These are phyloP conservation scores for Geoglossum glabrum DNA, from an alignment of 495 filamentous ascomycete genomes.

Conservation along the genomic window DNA sequence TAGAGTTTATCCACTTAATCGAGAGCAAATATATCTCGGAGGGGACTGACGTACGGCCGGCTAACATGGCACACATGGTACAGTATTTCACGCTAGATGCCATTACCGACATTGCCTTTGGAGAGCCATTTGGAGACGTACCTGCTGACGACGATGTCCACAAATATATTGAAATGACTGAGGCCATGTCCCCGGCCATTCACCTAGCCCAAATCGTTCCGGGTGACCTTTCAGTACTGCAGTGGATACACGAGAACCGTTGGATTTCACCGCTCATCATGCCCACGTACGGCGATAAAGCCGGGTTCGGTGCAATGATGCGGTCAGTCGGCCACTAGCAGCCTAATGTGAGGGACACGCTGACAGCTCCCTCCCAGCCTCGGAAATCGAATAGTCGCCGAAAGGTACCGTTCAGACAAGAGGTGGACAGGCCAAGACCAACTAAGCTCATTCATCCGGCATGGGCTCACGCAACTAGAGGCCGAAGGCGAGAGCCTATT, in stretches of 20 bases:
- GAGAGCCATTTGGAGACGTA: background rate
- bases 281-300: background rate
- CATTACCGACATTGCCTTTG: background rate
- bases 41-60: background rate
- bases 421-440: conserved; percentile 6
- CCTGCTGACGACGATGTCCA: background rate
- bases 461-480: conserved; percentile 20
- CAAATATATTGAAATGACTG: background rate
- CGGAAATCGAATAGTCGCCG: background rate
- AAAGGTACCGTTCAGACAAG: background rate
- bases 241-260: too few relatives aligned
- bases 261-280: too few relatives aligned
- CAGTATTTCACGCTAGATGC: background rate
- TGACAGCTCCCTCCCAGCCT: background rate
- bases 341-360: too few relatives aligned
- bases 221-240: too few relatives aligned
- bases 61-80: background rate
- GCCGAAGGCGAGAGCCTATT: conserved; percentile 22
- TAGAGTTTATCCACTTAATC: conserved; percentile 12
- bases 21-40: background rate
- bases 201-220: background rate
- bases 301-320: background rate
- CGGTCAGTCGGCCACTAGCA: background rate
- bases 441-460: conserved; percentile 24
- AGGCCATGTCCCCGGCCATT: background rate